Evolutionary conservation across 2,329 filamentous ascomycete genomes (phyloP).

Genomic region (Xenoacremonium recifei): DNA sequence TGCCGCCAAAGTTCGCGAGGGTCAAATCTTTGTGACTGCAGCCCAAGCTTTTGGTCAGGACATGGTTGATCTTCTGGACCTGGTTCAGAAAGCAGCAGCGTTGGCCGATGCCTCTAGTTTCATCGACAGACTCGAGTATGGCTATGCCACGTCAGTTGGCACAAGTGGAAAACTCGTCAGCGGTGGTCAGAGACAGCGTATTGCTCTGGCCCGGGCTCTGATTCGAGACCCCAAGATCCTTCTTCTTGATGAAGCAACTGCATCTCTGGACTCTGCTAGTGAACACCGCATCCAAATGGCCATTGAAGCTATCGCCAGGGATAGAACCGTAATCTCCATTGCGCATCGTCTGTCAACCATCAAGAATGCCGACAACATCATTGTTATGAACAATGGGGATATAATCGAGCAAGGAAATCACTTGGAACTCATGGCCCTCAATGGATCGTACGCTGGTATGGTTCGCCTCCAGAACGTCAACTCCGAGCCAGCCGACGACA

Average conservation of each 20-base stretch:
- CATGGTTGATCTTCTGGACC: conserved; percentile 48
- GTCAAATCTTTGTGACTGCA: conserved; percentile 44
- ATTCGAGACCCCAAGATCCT: conserved; percentile 57
- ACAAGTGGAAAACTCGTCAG: conserved; percentile 53
- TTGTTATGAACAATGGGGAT: conserved; percentile 60
- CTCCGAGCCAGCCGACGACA: conserved; percentile 27
- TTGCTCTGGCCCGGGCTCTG: conserved; percentile 58
- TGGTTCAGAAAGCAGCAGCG: conserved; percentile 50
- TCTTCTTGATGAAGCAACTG: conserved; percentile 61
- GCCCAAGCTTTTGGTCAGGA: conserved; percentile 42
- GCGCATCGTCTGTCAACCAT: conserved; percentile 63
- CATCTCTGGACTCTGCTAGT: conserved; percentile 57
- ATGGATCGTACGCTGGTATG: conserved; percentile 52
- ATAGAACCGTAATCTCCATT: conserved; percentile 65
- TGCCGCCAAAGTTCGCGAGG: conserved; percentile 49
- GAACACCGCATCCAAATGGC: conserved; percentile 54
- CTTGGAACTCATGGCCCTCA: conserved; percentile 51
- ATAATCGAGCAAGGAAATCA: conserved; percentile 65
- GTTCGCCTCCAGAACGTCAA: conserved; percentile 44
- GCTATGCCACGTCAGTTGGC: conserved; percentile 53
- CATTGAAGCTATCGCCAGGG: conserved; percentile 44
- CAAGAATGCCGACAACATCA: conserved; percentile 63
- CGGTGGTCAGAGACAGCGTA: conserved; percentile 59
- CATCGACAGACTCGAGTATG: conserved; percentile 52
- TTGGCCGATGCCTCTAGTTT: conserved; percentile 60